These are phyloP conservation scores for Fusarium sp. DNA, from an alignment of 2,329 filamentous ascomycete species.

Conservation along the genomic window DNA sequence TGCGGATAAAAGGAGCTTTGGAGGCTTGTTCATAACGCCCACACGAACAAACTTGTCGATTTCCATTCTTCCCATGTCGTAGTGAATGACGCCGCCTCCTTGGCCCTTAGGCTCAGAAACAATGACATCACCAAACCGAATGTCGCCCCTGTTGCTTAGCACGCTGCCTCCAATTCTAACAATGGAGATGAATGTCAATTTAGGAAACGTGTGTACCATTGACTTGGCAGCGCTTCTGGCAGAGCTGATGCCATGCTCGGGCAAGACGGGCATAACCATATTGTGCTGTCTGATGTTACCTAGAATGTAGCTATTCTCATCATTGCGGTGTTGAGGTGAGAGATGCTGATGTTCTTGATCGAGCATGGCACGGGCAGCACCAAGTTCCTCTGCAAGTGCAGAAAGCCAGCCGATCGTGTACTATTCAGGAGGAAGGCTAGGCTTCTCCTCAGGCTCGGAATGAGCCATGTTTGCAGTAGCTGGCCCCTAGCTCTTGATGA, in stretches of 20 bases:
- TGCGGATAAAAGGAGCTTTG: background rate
- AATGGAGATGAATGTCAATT: conserved; percentile 1
- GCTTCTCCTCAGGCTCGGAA: background rate
- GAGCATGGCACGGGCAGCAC: background rate
- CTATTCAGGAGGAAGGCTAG: background rate
- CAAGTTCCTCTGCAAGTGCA: background rate
- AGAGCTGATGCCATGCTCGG: background rate
- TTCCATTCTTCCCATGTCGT: background rate
- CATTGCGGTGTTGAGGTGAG: background rate
- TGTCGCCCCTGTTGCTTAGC: background rate
- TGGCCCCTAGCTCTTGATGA: no score
- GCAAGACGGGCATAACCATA: background rate
- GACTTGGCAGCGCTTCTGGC: background rate
- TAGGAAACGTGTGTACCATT: conserved; percentile 16
- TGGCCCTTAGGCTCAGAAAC: background rate
- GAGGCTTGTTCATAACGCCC: background rate
- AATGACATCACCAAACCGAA: background rate
- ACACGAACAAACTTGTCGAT: background rate
- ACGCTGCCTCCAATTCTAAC: conserved; percentile 20
- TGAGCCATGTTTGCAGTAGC: background rate
- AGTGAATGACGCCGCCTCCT: background rate
- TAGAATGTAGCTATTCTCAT: background rate
- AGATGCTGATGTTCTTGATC: background rate
- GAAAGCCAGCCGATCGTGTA: background rate
- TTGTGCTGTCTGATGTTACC: background rate